Base-by-base conservation (phyloP, 257 asterid species). In the Mentha longifolia region DNA sequence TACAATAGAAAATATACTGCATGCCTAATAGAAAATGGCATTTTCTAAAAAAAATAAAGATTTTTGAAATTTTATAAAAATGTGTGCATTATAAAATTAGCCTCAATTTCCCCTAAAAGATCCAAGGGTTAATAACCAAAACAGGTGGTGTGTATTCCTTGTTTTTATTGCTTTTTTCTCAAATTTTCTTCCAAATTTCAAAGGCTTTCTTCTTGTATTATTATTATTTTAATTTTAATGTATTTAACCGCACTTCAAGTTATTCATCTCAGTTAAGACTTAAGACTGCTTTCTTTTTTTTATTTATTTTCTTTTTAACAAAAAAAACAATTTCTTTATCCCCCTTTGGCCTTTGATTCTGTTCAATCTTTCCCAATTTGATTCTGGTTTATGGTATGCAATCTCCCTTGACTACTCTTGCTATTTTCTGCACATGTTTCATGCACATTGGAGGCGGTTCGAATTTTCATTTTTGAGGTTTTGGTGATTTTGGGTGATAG, bases 191-290 rank as follows among this genome's bases (percentile, higher is more conserved):
- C 75, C 14, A 71, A 76, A 62, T 66, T 68, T 65, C 57, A 57
- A 65, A 52, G 59, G 30, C 19, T 2, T 6, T 17, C 67, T 47
- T 22, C 25, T 22, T 22, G 25, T 22, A 22, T 22, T 22, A 22
- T 22, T 22, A 22, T 22, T n/a, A n/a, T 10, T 10, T 67, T 55
- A 67, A 56, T 74, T 72, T 68, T 50, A 45, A 76, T 63, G 64
- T 22, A 22, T 72, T 81, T 79, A 60, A 81, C 84, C 74, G 82
- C 81, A 76, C 70, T 84, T 83, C 71, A 77, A 79, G 77, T 37
- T 69, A 72, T 75, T 80, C 79, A 63, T 83, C 77, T 54, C 50
- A 58, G 76, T 74, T 61, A 73, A 75, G n/a, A n/a, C n/a, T n/a
- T n/a, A n/a, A 0, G 68, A 68, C 80, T 67, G 33, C 61, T 67